Evolutionary conservation across 2,329 filamentous ascomycete species (phyloP).

Genomic region (Cercospora janseana): DNA sequence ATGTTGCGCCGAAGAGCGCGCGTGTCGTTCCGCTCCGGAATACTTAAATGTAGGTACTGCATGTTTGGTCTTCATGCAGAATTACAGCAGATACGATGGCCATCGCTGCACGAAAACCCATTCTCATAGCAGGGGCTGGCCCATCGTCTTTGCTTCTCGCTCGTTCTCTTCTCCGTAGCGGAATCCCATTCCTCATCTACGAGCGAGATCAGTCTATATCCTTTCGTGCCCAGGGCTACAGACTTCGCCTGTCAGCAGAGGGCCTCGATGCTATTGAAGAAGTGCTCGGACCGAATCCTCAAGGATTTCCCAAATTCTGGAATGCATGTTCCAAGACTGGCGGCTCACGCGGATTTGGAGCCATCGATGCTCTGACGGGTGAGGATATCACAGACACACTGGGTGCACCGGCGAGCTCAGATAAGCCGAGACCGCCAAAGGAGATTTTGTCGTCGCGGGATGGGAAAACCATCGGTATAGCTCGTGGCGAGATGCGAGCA

Average conservation of each 20-base stretch:
- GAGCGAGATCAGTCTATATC: constrained; percentile 49
- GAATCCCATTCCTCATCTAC: constrained; percentile 43
- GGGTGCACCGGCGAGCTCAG: constrained; percentile 8
- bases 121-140: constrained; percentile 45
- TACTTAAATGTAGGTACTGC: neutral
- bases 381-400: constrained; percentile 33
- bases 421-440: constrained; percentile 23
- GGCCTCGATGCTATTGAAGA: constrained; percentile 62
- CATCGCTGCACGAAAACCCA: constrained; percentile 36
- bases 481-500: constrained; percentile 61
- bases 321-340: constrained; percentile 60
- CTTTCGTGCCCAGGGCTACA: constrained; percentile 63
- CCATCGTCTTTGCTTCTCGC: constrained; percentile 43
- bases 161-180: constrained; percentile 37
- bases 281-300: constrained; percentile 36
- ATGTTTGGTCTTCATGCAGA: neutral
- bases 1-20: neutral
- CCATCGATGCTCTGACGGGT: constrained; percentile 55
- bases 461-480: constrained; percentile 61
- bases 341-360: constrained; percentile 50
- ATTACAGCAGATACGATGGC: constrained; percentile 9
- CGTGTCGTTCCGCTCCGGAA: neutral
- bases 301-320: constrained; percentile 56
- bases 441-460: constrained; percentile 50
- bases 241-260: constrained; percentile 56